Base-by-base conservation (phyloP, 208 protist genomes). In the Tritrichomonas musculus region DNA sequence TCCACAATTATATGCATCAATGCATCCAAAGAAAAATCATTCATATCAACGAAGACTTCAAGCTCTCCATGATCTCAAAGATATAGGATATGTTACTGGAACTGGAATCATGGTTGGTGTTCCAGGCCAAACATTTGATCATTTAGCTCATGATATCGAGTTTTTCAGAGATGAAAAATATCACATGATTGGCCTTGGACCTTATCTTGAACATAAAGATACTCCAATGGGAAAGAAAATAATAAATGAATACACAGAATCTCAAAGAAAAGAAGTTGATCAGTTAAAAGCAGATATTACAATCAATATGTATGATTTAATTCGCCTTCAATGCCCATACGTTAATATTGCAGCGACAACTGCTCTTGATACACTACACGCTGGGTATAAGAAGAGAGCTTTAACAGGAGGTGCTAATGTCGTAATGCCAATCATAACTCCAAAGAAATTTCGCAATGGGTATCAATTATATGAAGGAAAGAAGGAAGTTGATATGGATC, bases 401-500 rank as follows among this genome's bases (percentile, higher is more conserved):
- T 69, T 92, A 22, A 33, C 27, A 9, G 57, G 84, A 27, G 94
- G 94, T 41, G 80, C 84, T 27, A 96, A 96, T 92, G 94, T 96
- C 55, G 25, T 96, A 39, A 96, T 96, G 95, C 95, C 95, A 33
- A 96, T 96, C 55, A 84, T 96, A 20, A 96, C 95, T 30, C 95
- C 95, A 27, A 66, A 92, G 8, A 94, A 95, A 55, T 96, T 95
- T 93, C 33, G 95, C 36, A 92, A 93, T 5, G 64, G 95, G 33
- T 96, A 96, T 93, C 94, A 96, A 57, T 93, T 96, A 39, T 96
- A 96, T 84, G 75, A 96, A 80, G 95, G 95, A 17, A 96, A 96
- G 64, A 77, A 77, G 33, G 69, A 77, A 77, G 36, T 77, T n/a
- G 69, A 77, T 20, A 47, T 44, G 69, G 69, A 77, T 44, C 27